Percentiles rank a stretch among this genome's conserved stretches.
phyloP scores from a whole-genome alignment of 495 filamentous ascomycete genomes.

The Pyrenula massariospora region DNA sequence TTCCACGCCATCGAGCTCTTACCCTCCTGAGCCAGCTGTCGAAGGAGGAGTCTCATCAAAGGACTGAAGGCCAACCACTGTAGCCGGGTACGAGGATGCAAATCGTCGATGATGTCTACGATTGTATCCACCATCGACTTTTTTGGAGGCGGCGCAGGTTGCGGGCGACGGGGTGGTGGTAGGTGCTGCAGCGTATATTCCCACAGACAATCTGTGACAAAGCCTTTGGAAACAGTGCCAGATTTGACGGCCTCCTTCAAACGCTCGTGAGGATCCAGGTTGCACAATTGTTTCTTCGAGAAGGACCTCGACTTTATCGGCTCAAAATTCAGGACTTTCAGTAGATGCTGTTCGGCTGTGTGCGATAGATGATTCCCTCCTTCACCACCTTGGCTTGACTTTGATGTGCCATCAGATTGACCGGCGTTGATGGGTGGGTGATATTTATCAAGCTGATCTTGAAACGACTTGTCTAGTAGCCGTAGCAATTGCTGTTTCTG shows the following conservation, averaged over 20 bases:
- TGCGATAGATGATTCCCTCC: slow-evolving; percentile 16
- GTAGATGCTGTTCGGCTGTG: slow-evolving; percentile 43
- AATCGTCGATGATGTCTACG: background rate
- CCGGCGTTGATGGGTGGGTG: slow-evolving; percentile 31
- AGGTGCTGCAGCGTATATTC: background rate
- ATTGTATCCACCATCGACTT: background rate
- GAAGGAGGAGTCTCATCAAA: background rate
- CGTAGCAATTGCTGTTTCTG: slow-evolving; percentile 59
- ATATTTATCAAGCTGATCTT: slow-evolving; percentile 55
- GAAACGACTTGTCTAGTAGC: slow-evolving; percentile 65
- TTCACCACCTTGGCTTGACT: background rate
- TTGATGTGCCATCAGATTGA: slow-evolving; percentile 12
- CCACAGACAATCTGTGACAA: background rate
- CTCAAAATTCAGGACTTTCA: slow-evolving; percentile 51
- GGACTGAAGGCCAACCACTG: background rate
- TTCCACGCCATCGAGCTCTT: background rate
- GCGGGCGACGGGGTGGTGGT: too few species aligned
- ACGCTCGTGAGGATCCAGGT: background rate
- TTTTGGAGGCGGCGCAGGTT: background rate
- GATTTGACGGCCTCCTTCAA: background rate
- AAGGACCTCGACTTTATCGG: too few species aligned
- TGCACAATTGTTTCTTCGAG: too few species aligned
- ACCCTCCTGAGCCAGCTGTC: background rate
- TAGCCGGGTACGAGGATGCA: background rate
- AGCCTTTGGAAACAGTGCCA: background rate